Base-by-base conservation (phyloP, 495 filamentous ascomycete species). In the Niebla homalea region DNA sequence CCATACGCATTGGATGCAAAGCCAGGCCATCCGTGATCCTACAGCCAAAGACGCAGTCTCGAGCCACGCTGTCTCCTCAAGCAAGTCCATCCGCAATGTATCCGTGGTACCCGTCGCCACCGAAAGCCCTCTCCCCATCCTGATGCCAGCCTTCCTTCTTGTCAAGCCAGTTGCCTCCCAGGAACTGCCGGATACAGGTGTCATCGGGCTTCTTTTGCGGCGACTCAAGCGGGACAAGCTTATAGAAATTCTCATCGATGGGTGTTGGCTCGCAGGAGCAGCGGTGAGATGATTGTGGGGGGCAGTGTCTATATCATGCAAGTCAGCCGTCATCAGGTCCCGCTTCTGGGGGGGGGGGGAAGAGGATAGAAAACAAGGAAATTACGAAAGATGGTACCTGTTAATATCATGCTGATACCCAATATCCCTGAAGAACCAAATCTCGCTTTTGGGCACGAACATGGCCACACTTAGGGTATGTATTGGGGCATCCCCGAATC, bases 401-500 rank as follows among this genome's bases (percentile, higher is more conserved):
- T 74, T 73, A 46, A 73, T 67, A 44, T 70, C 71, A 61, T 76
- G 73, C 44, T 73, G 69, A 52, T 76, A 76, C 12, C 73, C 73
- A 45, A 75, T 70, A 53, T 75, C 72, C 48, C 70, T 60, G 52
- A 77, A 78, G 55, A 68, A 74, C 70, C 59, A 58, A 26, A 64
- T 59, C 37, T 58, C 53, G 22, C 50, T 50, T 44, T 59, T 62
- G 4, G 58, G 60, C n/a, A 55, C 49, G 48, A 76, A 74, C 62
- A 76, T 68, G 39, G 66, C 69, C 20, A 74, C 70, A 42, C 68
- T 70, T 16, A 75, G 60, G 5, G 71, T 73, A 60, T 81, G 79
- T 23, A 83, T 74, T n/a, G 80, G 78, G 14, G 77, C 80, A 57
- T 82, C 80, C 20, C 78, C 79, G 55, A 75, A 79, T 20, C 74